These are phyloP conservation scores for Exophiala sp. DNA, from an alignment of 2,329 filamentous ascomycete species.

Conservation along the genomic window DNA sequence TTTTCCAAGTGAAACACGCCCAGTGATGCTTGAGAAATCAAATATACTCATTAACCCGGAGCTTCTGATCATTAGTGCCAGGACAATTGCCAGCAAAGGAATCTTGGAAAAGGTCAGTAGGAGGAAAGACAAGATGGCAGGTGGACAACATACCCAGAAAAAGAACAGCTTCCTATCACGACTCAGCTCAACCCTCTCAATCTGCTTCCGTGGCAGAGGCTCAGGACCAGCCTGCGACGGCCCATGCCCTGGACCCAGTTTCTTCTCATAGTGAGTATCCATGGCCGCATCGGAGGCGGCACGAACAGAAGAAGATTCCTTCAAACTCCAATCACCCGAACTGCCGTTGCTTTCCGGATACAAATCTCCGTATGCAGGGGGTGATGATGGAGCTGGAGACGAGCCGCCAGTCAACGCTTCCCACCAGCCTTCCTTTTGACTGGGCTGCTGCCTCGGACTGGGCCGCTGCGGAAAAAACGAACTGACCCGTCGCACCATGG, in stretches of 20 bases:
- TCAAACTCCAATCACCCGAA: conserved; percentile 38
- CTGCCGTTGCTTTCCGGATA: conserved; percentile 51
- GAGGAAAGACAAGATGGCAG: background rate
- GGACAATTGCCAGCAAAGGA: conserved; percentile 43
- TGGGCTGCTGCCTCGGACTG: conserved; percentile 46
- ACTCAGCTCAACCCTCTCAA: conserved; percentile 41
- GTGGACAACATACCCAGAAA: conserved; percentile 46
- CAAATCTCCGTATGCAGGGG: conserved; percentile 73
- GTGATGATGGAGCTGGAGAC: conserved; percentile 47
- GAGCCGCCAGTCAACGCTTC: conserved; percentile 54
- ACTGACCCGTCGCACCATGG: conserved; percentile 65
- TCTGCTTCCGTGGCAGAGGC: conserved; percentile 1
- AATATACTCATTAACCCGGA: conserved; percentile 18
- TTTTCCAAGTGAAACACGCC: background rate
- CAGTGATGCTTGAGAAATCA: conserved; percentile 1
- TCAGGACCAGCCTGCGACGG: background rate
- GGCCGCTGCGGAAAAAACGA: conserved; percentile 64
- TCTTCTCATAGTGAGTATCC: conserved; percentile 39
- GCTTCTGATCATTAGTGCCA: conserved; percentile 43
- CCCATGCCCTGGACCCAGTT: background rate
- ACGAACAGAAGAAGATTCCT: conserved; percentile 40
- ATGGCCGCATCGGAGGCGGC: conserved; percentile 42
- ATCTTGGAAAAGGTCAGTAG: conserved; percentile 36
- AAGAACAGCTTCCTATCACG: conserved; percentile 50
- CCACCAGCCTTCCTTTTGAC: conserved; percentile 55